A percentile compares a stretch with the other conserved stretches of the same genome.
These are phyloP conservation scores for Elsinoe arachidis DNA, from an alignment of 2,329 filamentous ascomycete genomes.

Conservation along the genomic window DNA sequence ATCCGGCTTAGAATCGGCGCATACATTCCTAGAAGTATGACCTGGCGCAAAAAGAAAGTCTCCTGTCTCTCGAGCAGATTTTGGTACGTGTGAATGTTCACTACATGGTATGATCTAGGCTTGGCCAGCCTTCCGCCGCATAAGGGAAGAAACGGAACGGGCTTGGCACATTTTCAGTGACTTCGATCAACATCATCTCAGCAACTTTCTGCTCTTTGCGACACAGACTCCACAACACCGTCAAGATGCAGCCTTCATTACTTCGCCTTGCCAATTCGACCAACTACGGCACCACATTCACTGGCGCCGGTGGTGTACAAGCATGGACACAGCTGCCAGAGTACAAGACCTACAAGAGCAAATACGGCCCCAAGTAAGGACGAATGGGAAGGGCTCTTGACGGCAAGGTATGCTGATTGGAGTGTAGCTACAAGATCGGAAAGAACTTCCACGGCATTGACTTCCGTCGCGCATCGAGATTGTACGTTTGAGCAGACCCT, in stretches of 20 bases:
- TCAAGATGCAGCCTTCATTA: conserved; percentile 25
- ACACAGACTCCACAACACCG: background rate
- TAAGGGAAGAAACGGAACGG: conserved; percentile 5
- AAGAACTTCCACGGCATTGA: conserved; percentile 44
- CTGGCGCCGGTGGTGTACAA: conserved; percentile 23
- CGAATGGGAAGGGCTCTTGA: background rate
- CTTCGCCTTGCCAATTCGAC: conserved; percentile 21
- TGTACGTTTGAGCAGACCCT: conserved; percentile 33
- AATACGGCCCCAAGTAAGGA: conserved; percentile 51
- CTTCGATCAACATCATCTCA: conserved; percentile 8
- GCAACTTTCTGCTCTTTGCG: background rate
- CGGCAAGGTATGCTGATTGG: conserved; percentile 10
- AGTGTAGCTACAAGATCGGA: conserved; percentile 41
- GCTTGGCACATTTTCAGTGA: conserved; percentile 9
- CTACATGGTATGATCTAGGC: background rate
- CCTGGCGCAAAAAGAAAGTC: background rate
- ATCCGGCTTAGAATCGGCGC: background rate
- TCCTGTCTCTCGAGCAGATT: background rate
- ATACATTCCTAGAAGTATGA: background rate
- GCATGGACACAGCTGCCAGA: conserved; percentile 29
- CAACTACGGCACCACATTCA: conserved; percentile 20
- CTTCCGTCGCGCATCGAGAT: conserved; percentile 31
- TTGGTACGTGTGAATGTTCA: background rate
- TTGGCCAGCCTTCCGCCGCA: background rate
- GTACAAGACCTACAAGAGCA: conserved; percentile 47